Percentiles rank a stretch among this genome's conserved stretches.
Conservation (phyloP, 768 basidiomycete genomes). For the Amanita rimosa region DNA sequence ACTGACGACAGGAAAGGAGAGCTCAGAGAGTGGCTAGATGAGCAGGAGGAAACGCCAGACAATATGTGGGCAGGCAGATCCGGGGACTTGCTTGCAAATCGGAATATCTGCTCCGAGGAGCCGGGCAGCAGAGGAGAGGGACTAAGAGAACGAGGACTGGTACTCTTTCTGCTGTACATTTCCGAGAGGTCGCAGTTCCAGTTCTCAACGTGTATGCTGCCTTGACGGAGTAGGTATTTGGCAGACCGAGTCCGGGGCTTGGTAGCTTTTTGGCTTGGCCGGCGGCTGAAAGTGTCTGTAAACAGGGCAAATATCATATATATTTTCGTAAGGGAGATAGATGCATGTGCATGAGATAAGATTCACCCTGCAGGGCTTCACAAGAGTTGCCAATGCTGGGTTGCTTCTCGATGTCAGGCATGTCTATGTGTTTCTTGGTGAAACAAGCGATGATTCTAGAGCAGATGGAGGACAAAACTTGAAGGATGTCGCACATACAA, state of each 20-base stretch:
- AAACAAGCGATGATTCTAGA: too few relatives aligned
- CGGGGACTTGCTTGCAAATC: neutral
- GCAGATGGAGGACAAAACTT: too few relatives aligned
- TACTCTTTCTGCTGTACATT: neutral
- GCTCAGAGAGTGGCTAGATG: neutral
- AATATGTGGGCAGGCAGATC: neutral
- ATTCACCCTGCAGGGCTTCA: too few relatives aligned
- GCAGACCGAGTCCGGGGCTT: constrained; percentile 2
- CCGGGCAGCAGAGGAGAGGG: constrained; percentile 1
- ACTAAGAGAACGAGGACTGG: neutral
- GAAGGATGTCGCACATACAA: too few relatives aligned
- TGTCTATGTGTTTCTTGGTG: too few relatives aligned
- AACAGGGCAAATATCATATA: too few relatives aligned
- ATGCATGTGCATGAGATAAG: too few relatives aligned
- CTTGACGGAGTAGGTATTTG: constrained; percentile 5
- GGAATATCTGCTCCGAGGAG: neutral
- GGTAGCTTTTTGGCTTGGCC: neutral
- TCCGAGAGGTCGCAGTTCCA: constrained; percentile 5
- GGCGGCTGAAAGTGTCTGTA: neutral
- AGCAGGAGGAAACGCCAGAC: neutral
- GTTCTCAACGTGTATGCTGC: constrained; percentile 1
- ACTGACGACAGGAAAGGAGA: constrained; percentile 1
- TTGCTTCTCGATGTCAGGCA: too few relatives aligned
- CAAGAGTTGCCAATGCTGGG: too few relatives aligned
- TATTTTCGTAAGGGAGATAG: too few relatives aligned